phyloP scores from a whole-genome alignment of 2,329 filamentous ascomycete species.

The Alternaria sp. region DNA sequence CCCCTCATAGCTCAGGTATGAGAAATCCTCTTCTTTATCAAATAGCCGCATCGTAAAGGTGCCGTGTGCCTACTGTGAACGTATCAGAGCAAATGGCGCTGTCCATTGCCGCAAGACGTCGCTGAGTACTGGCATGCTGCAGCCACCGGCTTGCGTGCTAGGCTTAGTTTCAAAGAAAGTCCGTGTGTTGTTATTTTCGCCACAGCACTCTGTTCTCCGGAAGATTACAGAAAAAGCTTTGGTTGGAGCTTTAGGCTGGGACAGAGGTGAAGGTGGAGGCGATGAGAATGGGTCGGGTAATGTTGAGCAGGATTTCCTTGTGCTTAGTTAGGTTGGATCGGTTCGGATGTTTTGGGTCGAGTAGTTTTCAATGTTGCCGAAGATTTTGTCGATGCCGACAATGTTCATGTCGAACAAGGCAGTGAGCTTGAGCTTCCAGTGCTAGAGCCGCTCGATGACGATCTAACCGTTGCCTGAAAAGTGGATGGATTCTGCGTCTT shows the following conservation, averaged over 20 bases:
- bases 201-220: not conserved
- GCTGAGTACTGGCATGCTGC: not conserved
- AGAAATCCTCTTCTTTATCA: not conserved
- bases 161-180: not conserved
- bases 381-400: not conserved
- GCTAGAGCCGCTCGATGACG: too few species aligned
- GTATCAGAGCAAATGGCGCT: not conserved
- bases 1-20: not conserved
- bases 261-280: not conserved
- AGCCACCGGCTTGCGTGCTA: not conserved
- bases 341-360: not conserved
- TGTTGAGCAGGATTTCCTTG: not conserved
- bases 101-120: not conserved
- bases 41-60: not conserved
- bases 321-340: not conserved
- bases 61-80: not conserved
- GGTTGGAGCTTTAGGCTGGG: not conserved
- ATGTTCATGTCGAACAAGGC: not conserved
- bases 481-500: too few species aligned
- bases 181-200: not conserved
- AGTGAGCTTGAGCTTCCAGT: slow-evolving; percentile 9
- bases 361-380: not conserved
- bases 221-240: slow-evolving; percentile 1
- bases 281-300: not conserved
- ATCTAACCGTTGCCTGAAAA: too few species aligned